Base-by-base conservation (phyloP, 805 yeast genomes). In the Starmerella lactis-condensi region DNA sequence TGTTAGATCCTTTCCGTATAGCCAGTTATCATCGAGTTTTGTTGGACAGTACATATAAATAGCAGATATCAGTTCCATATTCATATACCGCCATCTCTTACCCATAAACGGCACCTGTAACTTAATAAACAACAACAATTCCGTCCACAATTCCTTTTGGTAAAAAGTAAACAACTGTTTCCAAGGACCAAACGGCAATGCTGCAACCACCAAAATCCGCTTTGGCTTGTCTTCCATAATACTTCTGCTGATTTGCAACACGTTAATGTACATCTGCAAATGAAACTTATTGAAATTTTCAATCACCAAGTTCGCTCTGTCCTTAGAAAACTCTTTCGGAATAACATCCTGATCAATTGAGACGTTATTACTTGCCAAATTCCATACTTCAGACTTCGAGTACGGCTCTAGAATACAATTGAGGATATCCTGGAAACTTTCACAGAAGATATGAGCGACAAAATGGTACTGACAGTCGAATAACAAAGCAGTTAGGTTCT, bases 61-160 rank as follows among this genome's bases (percentile, higher is more conserved):
- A 37, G 78, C 72, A 0, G 94, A 79, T 4, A 85, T 77, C 28
- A 89, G 60, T 41, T 83, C 94, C 95, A 89, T 85, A 49, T 85
- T 89, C 39, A 72, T 68, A 10, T 82, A 67, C 43, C 82, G 72
- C 98, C 98, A 85, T 52, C 83, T 82, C 37, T 89, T 71, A 13
- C 94, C 94, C 45, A 79, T 83, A 54, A 75, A 79, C 0, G 95
- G 93, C 1, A 82, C 72, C 30, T 82, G 63, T 39, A 76, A 72
- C 50, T 78, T 82, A 37, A 83, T 58, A 1, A 77, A 64, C 45
- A 72, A 72, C 44, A 83, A 57, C 3, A 77, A 69, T 1, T 92
- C 83, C 30, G 59, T 59, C 54, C 76, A 72, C 16, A 81, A 51
- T 7, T 64, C 63, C 16, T 57, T 48, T 45, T 77, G 79, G 47